Evolutionary conservation across 2,329 filamentous ascomycete genomes (phyloP).

Genomic region (Westerdykella aurantiaca): DNA sequence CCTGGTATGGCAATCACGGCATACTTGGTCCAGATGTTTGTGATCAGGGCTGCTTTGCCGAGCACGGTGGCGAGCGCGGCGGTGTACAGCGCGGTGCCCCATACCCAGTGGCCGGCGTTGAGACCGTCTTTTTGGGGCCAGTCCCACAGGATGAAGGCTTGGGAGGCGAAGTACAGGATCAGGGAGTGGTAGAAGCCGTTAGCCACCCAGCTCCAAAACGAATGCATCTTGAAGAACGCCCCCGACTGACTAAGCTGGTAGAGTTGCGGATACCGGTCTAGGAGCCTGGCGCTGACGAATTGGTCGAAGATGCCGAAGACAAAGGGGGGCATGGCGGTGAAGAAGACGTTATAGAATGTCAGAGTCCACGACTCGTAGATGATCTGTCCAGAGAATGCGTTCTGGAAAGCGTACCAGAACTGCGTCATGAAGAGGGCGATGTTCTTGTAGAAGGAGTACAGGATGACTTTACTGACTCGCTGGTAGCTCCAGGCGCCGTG

Average conservation of each 20-base stretch:
- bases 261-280: conserved; percentile 93
- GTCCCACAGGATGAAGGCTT: conserved; percentile 77
- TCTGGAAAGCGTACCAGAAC: conserved; percentile 98
- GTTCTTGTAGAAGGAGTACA: conserved; percentile 99
- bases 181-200: conserved; percentile 96
- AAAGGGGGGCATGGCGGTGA: conserved; percentile 87
- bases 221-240: conserved; percentile 86
- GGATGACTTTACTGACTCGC: conserved; percentile 89
- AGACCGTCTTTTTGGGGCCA: conserved; percentile 72
- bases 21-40: conserved; percentile 98
- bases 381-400: conserved; percentile 93
- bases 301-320: conserved; percentile 96
- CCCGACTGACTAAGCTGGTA: conserved; percentile 92
- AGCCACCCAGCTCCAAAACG: conserved; percentile 85
- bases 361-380: conserved; percentile 99
- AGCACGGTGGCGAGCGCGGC: conserved; percentile 89
- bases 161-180: conserved; percentile 78
- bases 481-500: conserved; percentile 98
- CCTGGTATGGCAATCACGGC: conserved; percentile 93
- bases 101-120: conserved; percentile 91
- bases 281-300: conserved; percentile 86
- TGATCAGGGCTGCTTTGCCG: conserved; percentile 88
- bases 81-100: conserved; percentile 92
- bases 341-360: conserved; percentile 99
- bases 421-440: conserved; percentile 98